phyloP scores from a whole-genome alignment of 805 yeast genomes.

The Saccharomycopsis capsularis region DNA sequence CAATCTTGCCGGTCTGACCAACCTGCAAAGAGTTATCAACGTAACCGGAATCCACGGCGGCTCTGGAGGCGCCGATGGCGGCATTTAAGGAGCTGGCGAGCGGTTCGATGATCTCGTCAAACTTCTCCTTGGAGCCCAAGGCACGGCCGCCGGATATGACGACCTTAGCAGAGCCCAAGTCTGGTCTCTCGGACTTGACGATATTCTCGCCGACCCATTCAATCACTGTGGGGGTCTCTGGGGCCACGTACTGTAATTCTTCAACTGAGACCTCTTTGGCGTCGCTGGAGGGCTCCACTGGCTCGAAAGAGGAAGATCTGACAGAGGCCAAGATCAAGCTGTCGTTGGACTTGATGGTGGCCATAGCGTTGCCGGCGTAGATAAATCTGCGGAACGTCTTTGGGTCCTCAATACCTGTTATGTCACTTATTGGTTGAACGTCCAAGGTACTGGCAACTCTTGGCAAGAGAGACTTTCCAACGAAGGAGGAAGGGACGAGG shows the following conservation, averaged over 20 bases:
- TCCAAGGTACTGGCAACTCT: constrained; percentile 80
- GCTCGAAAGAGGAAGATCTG: constrained; percentile 75
- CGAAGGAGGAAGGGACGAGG: constrained; percentile 74
- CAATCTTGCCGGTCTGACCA: constrained; percentile 97
- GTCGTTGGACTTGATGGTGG: constrained; percentile 72
- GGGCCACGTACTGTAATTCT: constrained; percentile 34
- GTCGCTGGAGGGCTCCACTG: constrained; percentile 29
- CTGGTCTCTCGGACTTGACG: constrained; percentile 80
- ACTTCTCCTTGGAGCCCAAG: constrained; percentile 80
- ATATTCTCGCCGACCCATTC: constrained; percentile 74
- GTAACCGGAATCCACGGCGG: constrained; percentile 94
- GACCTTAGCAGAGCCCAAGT: constrained; percentile 70
- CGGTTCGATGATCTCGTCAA: constrained; percentile 70
- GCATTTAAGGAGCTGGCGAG: constrained; percentile 80
- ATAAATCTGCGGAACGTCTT: constrained; percentile 86
- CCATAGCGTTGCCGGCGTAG: constrained; percentile 90
- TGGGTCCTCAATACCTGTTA: constrained; percentile 56
- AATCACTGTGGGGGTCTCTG: constrained; percentile 33
- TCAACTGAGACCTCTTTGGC: constrained; percentile 39
- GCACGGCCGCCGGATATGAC: constrained; percentile 96
- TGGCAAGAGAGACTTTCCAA: constrained; percentile 82
- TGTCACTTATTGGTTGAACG: constrained; percentile 81
- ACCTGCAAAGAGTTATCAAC: constrained; percentile 95
- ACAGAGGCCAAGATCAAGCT: constrained; percentile 62
- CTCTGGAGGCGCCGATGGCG: constrained; percentile 96